Evolutionary conservation across 2,329 filamentous ascomycete species (phyloP), one percentile per base, ranked within the genome.

Genomic region (Claviceps sorghi): DNA sequence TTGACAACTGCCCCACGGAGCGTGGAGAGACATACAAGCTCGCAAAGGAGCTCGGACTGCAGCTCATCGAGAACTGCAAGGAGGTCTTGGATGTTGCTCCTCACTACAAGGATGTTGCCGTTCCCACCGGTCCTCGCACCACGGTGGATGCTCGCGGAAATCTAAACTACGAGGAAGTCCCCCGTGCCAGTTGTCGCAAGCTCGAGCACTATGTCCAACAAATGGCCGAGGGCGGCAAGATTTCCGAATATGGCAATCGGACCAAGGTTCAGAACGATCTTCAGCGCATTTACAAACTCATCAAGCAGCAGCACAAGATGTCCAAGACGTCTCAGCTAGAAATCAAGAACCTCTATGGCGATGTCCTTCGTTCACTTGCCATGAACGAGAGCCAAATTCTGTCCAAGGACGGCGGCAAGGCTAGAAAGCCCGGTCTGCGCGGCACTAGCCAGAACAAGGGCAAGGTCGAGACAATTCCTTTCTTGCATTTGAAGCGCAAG

Each of bases 311-410:
- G 72, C 89, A 97, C 75, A 95, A 93, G 72, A 82, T 97, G 60
- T 95, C 91, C 55, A 97, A 97, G 72, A 87, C 88, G 2, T 94
- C 91, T 2, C 90, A 97, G 66, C 77, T 97, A 41, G 89, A 98
- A 71, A 96, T 98, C 73, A 96, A 95, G 78, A 83, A 80, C 60
- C 74, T 98, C 15, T 98, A 98, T 69, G 84, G 85, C 65, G 93
- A 97, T 63, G 88, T 98, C 56, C 82, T 97, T 58, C 88, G 91
- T 59, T 94, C 93, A 19, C 75, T 98, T 40, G 86, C 86, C 54
- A 98, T 98, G 93, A 98, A 95, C 63, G 91, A 98, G 71, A 90
- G 84, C 65, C 91, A 97, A 66, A 97, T 98, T 62, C 85, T 98
- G 58, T 87, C 90, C 40, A 86, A 86, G 65, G 89, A 95, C 64